Evolutionary conservation across 2,329 filamentous ascomycete genomes (phyloP), one percentile per base, ranked within the genome.

Genomic region (Phialophora verrucosa): DNA sequence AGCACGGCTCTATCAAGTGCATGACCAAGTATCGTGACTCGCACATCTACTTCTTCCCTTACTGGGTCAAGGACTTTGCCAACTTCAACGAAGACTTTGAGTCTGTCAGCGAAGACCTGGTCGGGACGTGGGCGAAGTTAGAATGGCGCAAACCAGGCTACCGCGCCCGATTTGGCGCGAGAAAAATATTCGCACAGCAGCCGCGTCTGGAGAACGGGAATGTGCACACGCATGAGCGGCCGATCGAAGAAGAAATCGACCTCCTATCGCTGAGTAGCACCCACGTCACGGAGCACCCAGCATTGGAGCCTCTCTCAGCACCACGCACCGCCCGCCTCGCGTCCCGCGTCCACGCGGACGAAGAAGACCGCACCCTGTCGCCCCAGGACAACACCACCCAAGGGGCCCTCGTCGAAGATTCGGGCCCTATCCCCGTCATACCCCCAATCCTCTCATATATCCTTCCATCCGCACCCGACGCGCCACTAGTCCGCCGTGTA

Each of bases 91-190:
- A 93, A 32, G 88, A 86, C 11, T 87, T 99, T 69, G 91, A 97
- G 73, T 96, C 90, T 63, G 88, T 99, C 56, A 91, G 91, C 35
- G 94, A 98, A 77, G 94, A 98, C 74, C 88, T 97, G 5, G 83
- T 98, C 17, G 93, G 93, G 6, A 97, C 92, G 91, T 97, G 93
- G 93, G 92, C 93, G 38, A 98, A 98, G 77, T 88, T 94, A 0
- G 88, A 89, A 62, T 99, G 95, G 95, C 93, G 98, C 77, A 83
- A 86, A 61, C 69, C 72, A 1, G 53, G 54, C 56, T 74, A 71
- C 62, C 67, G 70, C 25, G 67, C 67, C 23, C 58, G 65, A 49
- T 69, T 67, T 60, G 67, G 69, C 11, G 69, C 70, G 1, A 50
- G 64, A 44, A 83, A 89, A 53, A 85, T 94, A 3, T 83, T 95